Percentiles rank a stretch among this genome's conserved stretches.
These are phyloP conservation scores for Orbilia blumenaviensis DNA, from an alignment of 2,329 filamentous ascomycete genomes.

Conservation along the genomic window DNA sequence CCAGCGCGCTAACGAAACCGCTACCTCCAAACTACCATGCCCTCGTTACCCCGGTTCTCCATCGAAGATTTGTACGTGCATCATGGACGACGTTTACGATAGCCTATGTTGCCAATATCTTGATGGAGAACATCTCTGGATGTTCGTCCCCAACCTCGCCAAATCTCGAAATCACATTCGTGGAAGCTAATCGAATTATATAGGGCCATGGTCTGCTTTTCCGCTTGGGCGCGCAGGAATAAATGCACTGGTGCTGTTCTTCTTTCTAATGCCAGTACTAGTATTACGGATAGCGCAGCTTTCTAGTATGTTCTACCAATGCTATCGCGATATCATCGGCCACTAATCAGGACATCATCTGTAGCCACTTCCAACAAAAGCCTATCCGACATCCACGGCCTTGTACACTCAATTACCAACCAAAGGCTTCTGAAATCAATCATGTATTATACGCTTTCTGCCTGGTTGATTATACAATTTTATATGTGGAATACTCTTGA, in stretches of 20 bases:
- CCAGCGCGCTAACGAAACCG: constrained; percentile 51
- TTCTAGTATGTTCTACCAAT: constrained; percentile 49
- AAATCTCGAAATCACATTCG: constrained; percentile 1
- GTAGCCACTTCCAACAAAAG: constrained; percentile 53
- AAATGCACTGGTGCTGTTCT: constrained; percentile 56
- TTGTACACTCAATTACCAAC: constrained; percentile 52
- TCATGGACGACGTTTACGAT: constrained; percentile 54
- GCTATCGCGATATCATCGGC: neutral
- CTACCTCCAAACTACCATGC: constrained; percentile 57
- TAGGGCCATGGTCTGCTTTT: constrained; percentile 56
- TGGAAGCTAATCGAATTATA: constrained; percentile 14
- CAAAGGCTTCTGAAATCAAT: constrained; percentile 54
- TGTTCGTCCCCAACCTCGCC: constrained; percentile 47
- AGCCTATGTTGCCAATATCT: constrained; percentile 56
- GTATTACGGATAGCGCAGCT: constrained; percentile 57
- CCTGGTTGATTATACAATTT: constrained; percentile 55
- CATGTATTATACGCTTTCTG: constrained; percentile 56
- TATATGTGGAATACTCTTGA: constrained; percentile 56
- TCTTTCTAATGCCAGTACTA: constrained; percentile 55
- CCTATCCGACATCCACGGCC: constrained; percentile 55
- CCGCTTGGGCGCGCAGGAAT: constrained; percentile 55
- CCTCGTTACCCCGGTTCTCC: constrained; percentile 57
- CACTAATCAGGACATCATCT: neutral
- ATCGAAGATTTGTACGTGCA: constrained; percentile 56
- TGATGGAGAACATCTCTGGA: constrained; percentile 56